Evolutionary conservation across 1,284 basidiomycete genomes (phyloP), one percentile per base, ranked within the genome.

Genomic region (Rhodotorula glutinis): DNA sequence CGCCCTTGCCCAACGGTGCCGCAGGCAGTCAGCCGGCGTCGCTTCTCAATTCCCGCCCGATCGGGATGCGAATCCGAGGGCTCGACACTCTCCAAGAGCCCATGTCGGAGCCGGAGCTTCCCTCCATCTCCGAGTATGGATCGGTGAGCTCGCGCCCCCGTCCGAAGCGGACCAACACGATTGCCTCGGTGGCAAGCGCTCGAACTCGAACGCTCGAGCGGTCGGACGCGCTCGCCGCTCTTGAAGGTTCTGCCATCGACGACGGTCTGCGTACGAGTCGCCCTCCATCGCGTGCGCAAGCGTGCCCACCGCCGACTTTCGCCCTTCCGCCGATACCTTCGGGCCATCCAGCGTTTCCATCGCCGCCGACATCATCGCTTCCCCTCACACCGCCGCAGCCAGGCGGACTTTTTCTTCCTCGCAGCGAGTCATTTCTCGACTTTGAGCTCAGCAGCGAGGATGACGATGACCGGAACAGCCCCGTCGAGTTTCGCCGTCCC

Each of bases 221-320:
- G 8, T n/a, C 38, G 23, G 17, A 57, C 8, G 63, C 67, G 11
- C 57, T 69, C 13, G 63, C 65, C 19, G 67, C 63, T 33, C 67
- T 69, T 57, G 67, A 65, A 30, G 63, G 67, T 3, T 25, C 55
- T 8, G 4, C 17, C 27, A 7, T 9, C 16, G 25, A 16, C 11
- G n/a, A 23, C 13, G 25, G 25, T 25, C 13, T 17, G n/a, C 2
- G n/a, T 17, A 27, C 49, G 25, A 5, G 11, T 29, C 25, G 21
- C 43, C 8, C 14, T 7, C 9, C 17, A 16, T 44, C 49, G 49
- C 49, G 49, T 7, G n/a, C 9, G n/a, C 49, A 9, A 17, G 25
- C 11, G 49, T 11, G 49, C 11, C 16, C 13, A 11, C 25, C 25
- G 25, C 11, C 25, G 49, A 51, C 25, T 25, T 27, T 3, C 17